Evolutionary conservation across 2,329 filamentous ascomycete species (phyloP).

Genomic region (Penicillium sp.): DNA sequence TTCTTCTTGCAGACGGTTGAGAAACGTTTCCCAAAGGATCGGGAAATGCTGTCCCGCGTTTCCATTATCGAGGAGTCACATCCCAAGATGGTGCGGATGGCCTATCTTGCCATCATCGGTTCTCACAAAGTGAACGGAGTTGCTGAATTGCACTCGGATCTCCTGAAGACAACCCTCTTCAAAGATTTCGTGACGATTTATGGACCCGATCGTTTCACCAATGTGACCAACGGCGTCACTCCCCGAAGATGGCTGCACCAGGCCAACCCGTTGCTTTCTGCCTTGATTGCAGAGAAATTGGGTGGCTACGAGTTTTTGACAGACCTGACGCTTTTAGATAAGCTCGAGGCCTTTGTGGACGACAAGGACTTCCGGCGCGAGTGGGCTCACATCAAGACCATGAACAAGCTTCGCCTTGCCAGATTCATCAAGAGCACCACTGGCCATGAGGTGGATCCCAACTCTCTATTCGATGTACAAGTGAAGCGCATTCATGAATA

Average conservation of each 20-base stretch:
- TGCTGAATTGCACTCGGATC: constrained; percentile 92
- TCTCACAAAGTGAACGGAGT: constrained; percentile 99
- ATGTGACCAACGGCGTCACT: constrained; percentile 97
- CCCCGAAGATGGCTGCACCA: constrained; percentile 96
- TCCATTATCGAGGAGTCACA: constrained; percentile 97
- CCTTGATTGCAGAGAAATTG: constrained; percentile 85
- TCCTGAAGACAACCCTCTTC: constrained; percentile 99
- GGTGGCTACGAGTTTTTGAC: constrained; percentile 83
- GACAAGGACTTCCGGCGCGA: constrained; percentile 90
- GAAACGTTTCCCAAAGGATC: constrained; percentile 82
- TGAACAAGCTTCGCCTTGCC: constrained; percentile 90
- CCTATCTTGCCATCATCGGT: constrained; percentile 87
- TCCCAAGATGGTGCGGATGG: constrained; percentile 98
- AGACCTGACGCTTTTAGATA: constrained; percentile 81
- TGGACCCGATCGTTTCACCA: constrained; percentile 95
- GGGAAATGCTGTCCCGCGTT: constrained; percentile 80
- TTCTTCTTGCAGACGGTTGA: constrained; percentile 90
- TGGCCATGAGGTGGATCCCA: constrained; percentile 78
- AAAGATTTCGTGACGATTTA: constrained; percentile 97
- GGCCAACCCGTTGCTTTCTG: constrained; percentile 88
- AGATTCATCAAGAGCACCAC: constrained; percentile 84
- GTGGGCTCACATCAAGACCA: constrained; percentile 94
- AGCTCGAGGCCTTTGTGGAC: constrained; percentile 77
- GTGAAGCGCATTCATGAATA: constrained; percentile 99
- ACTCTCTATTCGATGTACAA: constrained; percentile 90